phyloP scores from a whole-genome alignment of 768 basidiomycete genomes.

The Lactifluus pinguis region DNA sequence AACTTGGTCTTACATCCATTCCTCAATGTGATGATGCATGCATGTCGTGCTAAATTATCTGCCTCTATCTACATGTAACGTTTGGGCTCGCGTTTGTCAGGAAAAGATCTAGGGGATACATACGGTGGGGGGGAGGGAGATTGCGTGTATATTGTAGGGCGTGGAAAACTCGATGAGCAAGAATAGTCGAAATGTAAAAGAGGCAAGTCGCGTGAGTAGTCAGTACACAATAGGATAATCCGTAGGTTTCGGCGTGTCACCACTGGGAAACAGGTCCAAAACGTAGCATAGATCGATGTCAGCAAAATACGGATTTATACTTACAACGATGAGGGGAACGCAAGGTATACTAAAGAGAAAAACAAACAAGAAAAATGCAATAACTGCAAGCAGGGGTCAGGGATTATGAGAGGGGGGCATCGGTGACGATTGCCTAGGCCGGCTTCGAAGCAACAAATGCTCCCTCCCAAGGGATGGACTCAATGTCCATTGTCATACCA shows the following conservation, averaged over 20 bases:
- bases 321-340: conserved; percentile 2
- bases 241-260: conserved; percentile 1
- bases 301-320: conserved; percentile 6
- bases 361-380: conserved; percentile 1
- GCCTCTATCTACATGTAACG: conserved; percentile 14
- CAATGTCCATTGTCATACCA: conserved; percentile 34
- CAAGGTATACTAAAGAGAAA: background rate
- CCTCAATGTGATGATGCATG: background rate
- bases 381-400: background rate
- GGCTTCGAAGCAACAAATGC: conserved; percentile 53
- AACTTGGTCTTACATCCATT: background rate
- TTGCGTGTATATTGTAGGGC: conserved; percentile 7
- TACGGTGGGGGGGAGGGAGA: background rate
- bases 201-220: background rate
- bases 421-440: background rate
- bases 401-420: background rate
- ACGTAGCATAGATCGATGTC: conserved; percentile 1
- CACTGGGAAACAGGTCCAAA: background rate
- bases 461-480: conserved; percentile 48
- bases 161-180: conserved; percentile 1
- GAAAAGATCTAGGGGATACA: conserved; percentile 14
- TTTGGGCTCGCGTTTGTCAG: conserved; percentile 1
- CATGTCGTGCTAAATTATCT: conserved; percentile 6
- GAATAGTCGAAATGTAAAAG: conserved; percentile 5
- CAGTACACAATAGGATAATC: conserved; percentile 6